Evolutionary conservation across 257 asterid genomes (phyloP), one percentile per base, ranked within the genome.

Genomic region (Voacanga thouarsii): DNA sequence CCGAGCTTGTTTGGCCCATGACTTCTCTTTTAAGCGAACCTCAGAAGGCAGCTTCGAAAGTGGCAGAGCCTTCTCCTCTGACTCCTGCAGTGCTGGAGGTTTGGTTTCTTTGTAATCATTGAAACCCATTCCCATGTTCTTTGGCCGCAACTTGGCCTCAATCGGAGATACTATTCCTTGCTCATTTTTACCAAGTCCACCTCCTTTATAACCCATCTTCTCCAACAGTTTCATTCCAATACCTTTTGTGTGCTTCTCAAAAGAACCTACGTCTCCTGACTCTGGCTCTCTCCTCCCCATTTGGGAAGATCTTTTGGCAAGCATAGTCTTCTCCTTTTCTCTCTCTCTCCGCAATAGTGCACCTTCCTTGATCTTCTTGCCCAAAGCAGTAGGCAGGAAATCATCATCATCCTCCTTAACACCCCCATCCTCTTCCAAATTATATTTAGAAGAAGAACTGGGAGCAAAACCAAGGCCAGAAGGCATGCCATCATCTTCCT

Each of bases 191-290:
- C 99, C 99, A 80, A 95, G 94, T 44, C 98, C 98, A 33, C 98
- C 99, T 80, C 98, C 99, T 83, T 77, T 88, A 76, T 92, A 92
- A 24, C 99, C 99, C 98, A 92, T 95, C 89, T 87, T 91, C 85
- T 83, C 94, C 56, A 95, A 89, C 88, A 95, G 79, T 83, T 83
- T 91, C 92, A 69, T 6, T 72, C 97, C 98, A 78, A 91, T 88
- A 41, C 99, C 97, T 75, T 86, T 91, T 15, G 97, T 91, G 76
- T 90, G 88, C 88, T 86, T 87, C 83, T 92, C 97, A 75, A 94
- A 92, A 8, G 79, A 30, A 80, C 97, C 96, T 51, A 91, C 92
- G 53, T 86, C 88, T 75, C 79, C 84, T 0, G 89, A 82, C 61
- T 87, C 87, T 9, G 64, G 49, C 53, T 88, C 95, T 68, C 79